Conservation (phyloP, 225 moss, liverwort and hornwort genomes). For the Sphagnum contortum region DNA sequence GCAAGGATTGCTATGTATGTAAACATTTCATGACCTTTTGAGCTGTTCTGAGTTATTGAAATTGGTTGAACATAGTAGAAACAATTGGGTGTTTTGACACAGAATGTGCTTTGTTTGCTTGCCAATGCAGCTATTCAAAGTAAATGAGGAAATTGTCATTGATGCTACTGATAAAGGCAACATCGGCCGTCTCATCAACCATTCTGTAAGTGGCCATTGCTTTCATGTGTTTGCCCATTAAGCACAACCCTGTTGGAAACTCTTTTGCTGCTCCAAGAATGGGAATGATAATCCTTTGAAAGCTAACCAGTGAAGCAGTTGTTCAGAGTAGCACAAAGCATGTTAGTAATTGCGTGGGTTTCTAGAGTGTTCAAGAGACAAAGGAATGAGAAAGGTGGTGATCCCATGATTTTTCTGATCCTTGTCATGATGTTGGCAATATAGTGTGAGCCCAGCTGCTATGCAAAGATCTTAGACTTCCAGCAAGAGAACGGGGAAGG, state of each 20-base stretch:
- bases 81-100: background rate
- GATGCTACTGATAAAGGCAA: conserved; percentile 99
- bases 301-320: too few species aligned
- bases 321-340: too few species aligned
- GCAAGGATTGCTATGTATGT: conserved; percentile 98
- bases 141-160: conserved; percentile 95
- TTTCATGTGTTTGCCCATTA: background rate
- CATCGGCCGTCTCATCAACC: conserved; percentile 98
- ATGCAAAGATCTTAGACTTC: conserved; percentile 93
- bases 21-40: background rate
- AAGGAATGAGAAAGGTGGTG: too few species aligned
- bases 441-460: conserved; percentile 98
- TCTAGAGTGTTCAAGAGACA: too few species aligned
- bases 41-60: too few species aligned
- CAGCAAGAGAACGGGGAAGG: conserved; percentile 66
- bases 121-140: conserved; percentile 81
- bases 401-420: too few species aligned
- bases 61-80: background rate
- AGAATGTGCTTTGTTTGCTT: background rate
- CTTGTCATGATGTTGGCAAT: background rate
- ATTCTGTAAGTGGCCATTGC: conserved; percentile 60
- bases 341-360: too few species aligned
- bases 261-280: background rate
- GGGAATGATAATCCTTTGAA: too few species aligned
- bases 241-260: background rate